Base-by-base conservation (phyloP, 2,329 filamentous ascomycete species). In the Elsinoe australis region DNA sequence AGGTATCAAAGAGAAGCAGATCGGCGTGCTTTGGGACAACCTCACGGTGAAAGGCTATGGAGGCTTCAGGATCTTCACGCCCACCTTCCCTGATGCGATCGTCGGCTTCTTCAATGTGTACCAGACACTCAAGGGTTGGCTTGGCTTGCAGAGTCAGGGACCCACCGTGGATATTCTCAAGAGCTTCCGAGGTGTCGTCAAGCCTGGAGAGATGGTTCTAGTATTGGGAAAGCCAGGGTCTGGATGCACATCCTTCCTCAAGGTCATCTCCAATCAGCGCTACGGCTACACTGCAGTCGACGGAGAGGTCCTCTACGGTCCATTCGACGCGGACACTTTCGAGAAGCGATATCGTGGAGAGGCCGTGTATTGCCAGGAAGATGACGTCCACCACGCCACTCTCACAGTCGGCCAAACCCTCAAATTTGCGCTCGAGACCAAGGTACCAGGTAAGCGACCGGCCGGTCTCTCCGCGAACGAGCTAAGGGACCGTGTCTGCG, bases 391-490 rank as follows among this genome's bases (percentile, higher is more conserved):
- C 57, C 82, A 88, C 56, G 79, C 88, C 0, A 92, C 86, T 0
- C 72, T 95, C 18, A 92, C 87, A 0, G 89, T 95, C 2, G 83
- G 85, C 48, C 87, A 95, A 62, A 95, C 89, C 0, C 75, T 95
- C 0, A 81, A 78, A 0, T 95, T 95, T 60, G 88, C 88, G 0
- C 69, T 94, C 3, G 85, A 92, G 59, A 85, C 82, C 24, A 94
- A 94, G 67, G 82, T 86, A 10, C 87, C 89, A 4, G 82, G 83
- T 12, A 88, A 89, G 64, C 74, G 87, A 38, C 85, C 86, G 0
- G 78, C 74, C 3, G 86, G 85, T 17, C 75, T 92, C 56, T 80
- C 77, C 31, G 84, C 85, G 62, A 63, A 67, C 4, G 80, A 84
- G 12, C 90, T 90, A 70, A 89, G 89, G 69, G 74, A 84, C 42